phyloP scores from a whole-genome alignment of 192 early-diverging fungal species.

The Rhizophagus clarus region DNA sequence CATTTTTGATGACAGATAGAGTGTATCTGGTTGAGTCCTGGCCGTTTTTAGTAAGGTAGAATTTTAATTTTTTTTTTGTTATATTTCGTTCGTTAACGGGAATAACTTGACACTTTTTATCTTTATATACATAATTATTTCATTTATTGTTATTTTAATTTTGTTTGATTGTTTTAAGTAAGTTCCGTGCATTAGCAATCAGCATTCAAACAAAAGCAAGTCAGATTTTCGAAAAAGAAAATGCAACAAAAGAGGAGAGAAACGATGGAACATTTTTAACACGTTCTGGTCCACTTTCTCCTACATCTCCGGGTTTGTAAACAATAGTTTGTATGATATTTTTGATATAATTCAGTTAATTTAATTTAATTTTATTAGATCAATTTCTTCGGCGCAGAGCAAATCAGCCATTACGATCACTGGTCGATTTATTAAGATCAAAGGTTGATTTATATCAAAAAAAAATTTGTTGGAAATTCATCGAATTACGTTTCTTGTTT shows the following conservation, averaged over 20 bases:
- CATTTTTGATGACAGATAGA: conserved; percentile 66
- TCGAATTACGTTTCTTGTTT: conserved; percentile 7
- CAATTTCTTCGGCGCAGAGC: conserved; percentile 54
- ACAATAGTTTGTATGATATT: not conserved
- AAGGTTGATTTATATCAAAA: conserved; percentile 38
- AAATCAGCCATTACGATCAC: conserved; percentile 51
- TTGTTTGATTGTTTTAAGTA: conserved; percentile 38
- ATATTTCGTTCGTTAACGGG: too few relatives aligned
- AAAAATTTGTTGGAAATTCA: not conserved
- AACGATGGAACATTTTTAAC: conserved; percentile 23
- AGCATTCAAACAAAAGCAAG: conserved; percentile 51
- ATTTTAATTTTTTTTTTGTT: not conserved
- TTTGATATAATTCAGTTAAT: not conserved
- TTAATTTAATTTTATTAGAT: conserved; percentile 36
- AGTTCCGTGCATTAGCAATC: conserved; percentile 56
- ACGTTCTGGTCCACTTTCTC: conserved; percentile 38
- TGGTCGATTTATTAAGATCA: conserved; percentile 52
- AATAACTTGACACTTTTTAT: too few relatives aligned
- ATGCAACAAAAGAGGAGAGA: conserved; percentile 36
- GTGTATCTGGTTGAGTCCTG: conserved; percentile 66
- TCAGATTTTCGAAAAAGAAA: conserved; percentile 47
- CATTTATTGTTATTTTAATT: not conserved
- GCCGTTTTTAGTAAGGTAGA: conserved; percentile 66
- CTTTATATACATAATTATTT: conserved; percentile 2
- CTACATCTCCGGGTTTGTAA: conserved; percentile 43